Base-by-base conservation (phyloP, 495 filamentous ascomycete species). In the Chaetomium cochliodes region DNA sequence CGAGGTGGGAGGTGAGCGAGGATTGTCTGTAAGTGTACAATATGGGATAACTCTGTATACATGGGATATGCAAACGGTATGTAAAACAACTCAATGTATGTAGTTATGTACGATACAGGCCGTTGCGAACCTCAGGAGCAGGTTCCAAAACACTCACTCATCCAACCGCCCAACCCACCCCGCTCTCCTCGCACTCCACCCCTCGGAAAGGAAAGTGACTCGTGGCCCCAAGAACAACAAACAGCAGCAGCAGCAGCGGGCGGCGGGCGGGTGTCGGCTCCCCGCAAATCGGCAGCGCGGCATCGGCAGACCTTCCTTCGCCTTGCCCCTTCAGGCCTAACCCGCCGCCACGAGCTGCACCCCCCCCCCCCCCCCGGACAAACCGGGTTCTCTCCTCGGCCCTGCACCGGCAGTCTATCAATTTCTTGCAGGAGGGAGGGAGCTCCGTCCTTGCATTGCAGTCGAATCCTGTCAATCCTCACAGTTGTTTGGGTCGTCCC, bases 371-470 rank as follows among this genome's bases (percentile, higher is more conserved):
- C n/a, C n/a, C n/a, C n/a, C n/a, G n/a, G 18, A 30, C 60, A 28
- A 62, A 54, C 50, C 60, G 60, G 60, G 37, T 46, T 16, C 13
- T 13, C 37, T 54, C 37, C 39, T 30, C 22, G 9, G 37, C 11
- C 50, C 39, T 53, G 60, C 51, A 23, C 42, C 60, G 51, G 51
- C 60, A 63, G 12, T 63, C 39, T 47, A 20, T 47, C 60, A 30
- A 46, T 47, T 8, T 63, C 51, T 49, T 63, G 60, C 60, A 63
- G 37, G 37, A 20, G 33, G 16, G 37, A 23, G 13, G 33, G 16
- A 26, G 33, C 37, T 61, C 58, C 58, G 58, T 60, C 47, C 47
- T 53, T 52, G 49, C 59, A 62, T 62, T 3, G 41, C 8, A n/a
- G 15, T n/a, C n/a, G n/a, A n/a, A n/a, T n/a, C n/a, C n/a, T n/a